These are phyloP conservation scores for Colletotrichum lini DNA, from an alignment of 2,329 filamentous ascomycete genomes.

Conservation along the genomic window DNA sequence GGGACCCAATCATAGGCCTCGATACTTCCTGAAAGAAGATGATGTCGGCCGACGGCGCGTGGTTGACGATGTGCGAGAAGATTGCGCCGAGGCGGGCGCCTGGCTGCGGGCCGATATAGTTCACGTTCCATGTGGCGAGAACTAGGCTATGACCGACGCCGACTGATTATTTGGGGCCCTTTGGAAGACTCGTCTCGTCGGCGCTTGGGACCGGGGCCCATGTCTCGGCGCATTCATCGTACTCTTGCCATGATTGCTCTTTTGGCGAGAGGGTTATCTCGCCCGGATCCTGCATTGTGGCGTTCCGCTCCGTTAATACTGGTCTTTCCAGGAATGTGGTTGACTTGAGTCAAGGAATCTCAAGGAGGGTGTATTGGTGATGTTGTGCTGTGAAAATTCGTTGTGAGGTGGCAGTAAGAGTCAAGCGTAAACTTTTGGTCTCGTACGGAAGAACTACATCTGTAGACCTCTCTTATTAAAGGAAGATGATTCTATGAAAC, in stretches of 20 bases:
- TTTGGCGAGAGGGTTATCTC: neutral
- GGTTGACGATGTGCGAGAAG: constrained; percentile 45
- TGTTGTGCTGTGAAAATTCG: no score
- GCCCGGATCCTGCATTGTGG: neutral
- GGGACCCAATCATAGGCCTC: constrained; percentile 41
- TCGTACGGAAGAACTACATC: no score
- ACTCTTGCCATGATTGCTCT: constrained; percentile 28
- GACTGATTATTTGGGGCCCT: neutral
- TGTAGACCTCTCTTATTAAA: no score
- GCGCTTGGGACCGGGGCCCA: constrained; percentile 9
- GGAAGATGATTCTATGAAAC: no score
- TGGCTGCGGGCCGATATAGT: constrained; percentile 5
- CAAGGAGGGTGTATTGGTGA: no score
- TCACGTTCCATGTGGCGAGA: constrained; percentile 34
- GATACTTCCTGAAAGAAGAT: constrained; percentile 56
- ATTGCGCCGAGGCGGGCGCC: constrained; percentile 47
- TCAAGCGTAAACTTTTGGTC: no score
- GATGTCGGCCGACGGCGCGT: constrained; percentile 45
- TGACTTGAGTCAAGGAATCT: no score
- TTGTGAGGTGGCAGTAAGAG: no score
- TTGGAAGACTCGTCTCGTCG: no score
- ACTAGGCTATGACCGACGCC: neutral
- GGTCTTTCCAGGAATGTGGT: no score
- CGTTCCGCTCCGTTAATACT: no score
- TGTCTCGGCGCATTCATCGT: neutral